Base-by-base conservation (phyloP, 2,329 filamentous ascomycete species). In the Colletotrichum liaoningense region DNA sequence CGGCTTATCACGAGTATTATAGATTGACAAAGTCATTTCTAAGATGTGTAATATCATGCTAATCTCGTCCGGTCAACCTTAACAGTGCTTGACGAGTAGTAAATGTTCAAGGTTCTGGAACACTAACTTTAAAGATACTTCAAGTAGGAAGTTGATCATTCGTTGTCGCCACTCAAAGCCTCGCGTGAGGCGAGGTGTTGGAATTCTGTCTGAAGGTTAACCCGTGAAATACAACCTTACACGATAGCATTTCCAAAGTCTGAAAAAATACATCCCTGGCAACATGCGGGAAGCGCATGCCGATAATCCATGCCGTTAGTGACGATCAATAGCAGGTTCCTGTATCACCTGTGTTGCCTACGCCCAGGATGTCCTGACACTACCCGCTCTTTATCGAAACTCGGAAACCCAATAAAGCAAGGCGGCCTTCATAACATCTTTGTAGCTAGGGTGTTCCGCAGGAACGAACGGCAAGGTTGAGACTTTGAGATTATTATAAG, bases 401-500 rank as follows among this genome's bases (percentile, higher is more conserved):
- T 11, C 9, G 7, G 19, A 8, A 49, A n/a, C 42, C 19, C 19
- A 22, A 49, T 16, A 49, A 22, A 49, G 42, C 19, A 49, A 22
- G 19, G 42, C 42, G 3, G 19, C 8, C 42, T 49, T 49, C 42
- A 7, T n/a, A n/a, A 49, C 19, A 22, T 22, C 42, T 22, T 22
- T 19, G 42, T 22, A 49, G 42, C 42, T 5, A 49, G 42, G 42
- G 42, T 7, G 28, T 54, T 26, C 12, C 46, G 16, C 22, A 30
- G 33, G 52, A 16, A 49, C 30, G 42, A 52, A 35, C 12, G 35
- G 30, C 58, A 58, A 54, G 19, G 58, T 54, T 22, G 38, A 52
- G 26, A 35, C 24, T 22, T 52, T 69, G 14, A 63, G 38, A 68
- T 38, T 62, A 54, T 52, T 46, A 54, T 63, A 55, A 69, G 69